Base-by-base conservation (phyloP, 2,329 filamentous ascomycete species). In the Aspergillus sp. region DNA sequence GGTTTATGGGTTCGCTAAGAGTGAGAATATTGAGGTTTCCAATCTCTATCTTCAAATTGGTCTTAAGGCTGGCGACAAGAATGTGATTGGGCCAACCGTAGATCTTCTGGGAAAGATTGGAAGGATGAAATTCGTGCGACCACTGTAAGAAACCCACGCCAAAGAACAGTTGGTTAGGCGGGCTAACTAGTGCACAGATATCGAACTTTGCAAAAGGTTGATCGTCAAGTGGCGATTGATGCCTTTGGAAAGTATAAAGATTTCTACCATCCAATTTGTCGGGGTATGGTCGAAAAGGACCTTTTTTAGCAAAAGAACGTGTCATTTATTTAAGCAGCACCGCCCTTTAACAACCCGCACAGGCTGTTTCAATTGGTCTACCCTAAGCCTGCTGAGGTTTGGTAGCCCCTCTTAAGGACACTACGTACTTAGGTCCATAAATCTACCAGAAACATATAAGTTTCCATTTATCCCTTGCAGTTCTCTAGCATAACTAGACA, bases 201-300 rank as follows among this genome's bases (percentile, higher is more conserved):
- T 78, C 83, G 89, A 60, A 83, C 85, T 50, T 78, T 99, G 64
- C 88, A 89, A 68, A 86, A 87, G 72, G 85, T 90, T 40, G 88
- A 97, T 76, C 80, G 85, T 47, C 79, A 86, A 24, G 75, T 96
- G 68, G 93, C 95, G 0, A 75, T 93, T 53, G 80, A 86, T 72
- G 96, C 93, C 0, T 97, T 96, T 76, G 84, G 89, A 77, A 89
- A 89, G 82, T 89, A 96, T 73, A 89, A 84, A 75, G 88, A 92
- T 61, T 98, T 98, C 71, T 99, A 98, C 72, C 93, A 98, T 71
- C 95, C 95, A 2, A 97, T 98, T 66, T 97, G 93, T 73, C 85
- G 86, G 60, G 85, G 81, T 7, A 89, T 96, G 86, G 86, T 96
- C 3, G 89, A 91, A 77, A 97, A 96, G 82, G 90, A 96, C 74